phyloP scores from a whole-genome alignment of 179 eudicot genomes.

The Silene vulgaris region DNA sequence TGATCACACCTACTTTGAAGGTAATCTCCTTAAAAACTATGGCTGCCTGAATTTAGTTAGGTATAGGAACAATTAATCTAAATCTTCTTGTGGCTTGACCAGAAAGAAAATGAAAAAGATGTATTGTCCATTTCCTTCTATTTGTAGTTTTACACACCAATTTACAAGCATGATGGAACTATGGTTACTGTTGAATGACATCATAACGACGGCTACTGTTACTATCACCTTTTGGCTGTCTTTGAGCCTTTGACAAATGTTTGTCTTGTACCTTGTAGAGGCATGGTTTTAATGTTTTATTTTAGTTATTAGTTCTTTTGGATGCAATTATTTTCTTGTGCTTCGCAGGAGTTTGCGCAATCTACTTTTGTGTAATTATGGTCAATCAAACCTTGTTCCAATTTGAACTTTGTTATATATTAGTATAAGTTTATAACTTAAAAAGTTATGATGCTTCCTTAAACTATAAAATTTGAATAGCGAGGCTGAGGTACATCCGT shows the following conservation, averaged over 20 bases:
- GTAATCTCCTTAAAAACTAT: constrained; percentile 31
- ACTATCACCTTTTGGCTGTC: not conserved
- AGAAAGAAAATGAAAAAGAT: not conserved
- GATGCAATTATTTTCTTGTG: not conserved
- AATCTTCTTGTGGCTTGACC: not conserved
- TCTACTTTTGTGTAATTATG: not conserved
- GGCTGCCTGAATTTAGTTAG: not conserved
- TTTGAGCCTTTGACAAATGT: not conserved
- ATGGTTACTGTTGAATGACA: not conserved
- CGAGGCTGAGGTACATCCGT: not conserved
- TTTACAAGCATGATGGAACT: constrained; percentile 2
- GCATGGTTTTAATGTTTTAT: not conserved
- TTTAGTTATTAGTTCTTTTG: not conserved
- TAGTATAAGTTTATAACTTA: not conserved
- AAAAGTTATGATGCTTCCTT: not conserved
- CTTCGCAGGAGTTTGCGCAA: not conserved
- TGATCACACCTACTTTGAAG: constrained; percentile 78
- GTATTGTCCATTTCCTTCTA: not conserved
- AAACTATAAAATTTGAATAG: not conserved
- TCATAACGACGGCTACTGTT: not conserved
- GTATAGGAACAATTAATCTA: not conserved
- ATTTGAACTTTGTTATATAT: not conserved
- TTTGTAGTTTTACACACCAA: not conserved
- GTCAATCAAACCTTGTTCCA: not conserved
- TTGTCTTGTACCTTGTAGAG: not conserved